These are phyloP conservation scores for Calonectria hawksworthii DNA, from an alignment of 2,329 filamentous ascomycete genomes.

Conservation along the genomic window DNA sequence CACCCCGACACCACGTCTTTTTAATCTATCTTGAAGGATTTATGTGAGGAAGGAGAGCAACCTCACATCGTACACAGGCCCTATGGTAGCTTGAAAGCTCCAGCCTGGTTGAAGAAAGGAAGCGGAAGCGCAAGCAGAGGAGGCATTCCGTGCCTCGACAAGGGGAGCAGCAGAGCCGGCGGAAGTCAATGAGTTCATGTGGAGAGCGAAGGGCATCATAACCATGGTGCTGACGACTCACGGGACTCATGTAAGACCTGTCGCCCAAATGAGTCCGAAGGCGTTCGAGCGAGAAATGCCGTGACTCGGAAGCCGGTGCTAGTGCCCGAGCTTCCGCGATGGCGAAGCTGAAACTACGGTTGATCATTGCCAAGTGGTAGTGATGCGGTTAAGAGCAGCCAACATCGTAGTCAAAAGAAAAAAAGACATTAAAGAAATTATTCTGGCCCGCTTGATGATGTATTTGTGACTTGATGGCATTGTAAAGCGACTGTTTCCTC, in stretches of 20 bases:
- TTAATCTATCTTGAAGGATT: slow-evolving; percentile 56
- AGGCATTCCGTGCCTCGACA: slow-evolving; percentile 34
- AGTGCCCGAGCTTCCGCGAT: slow-evolving; percentile 45
- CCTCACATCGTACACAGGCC: slow-evolving; percentile 58
- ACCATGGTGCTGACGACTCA: slow-evolving; percentile 42
- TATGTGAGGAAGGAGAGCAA: slow-evolving; percentile 46
- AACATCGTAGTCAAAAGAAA: slow-evolving; percentile 44
- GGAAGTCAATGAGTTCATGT: slow-evolving; percentile 39
- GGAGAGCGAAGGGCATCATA: slow-evolving; percentile 40
- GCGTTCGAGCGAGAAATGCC: slow-evolving; percentile 37
- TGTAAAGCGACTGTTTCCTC: not conserved
- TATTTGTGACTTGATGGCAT: not conserved
- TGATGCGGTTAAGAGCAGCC: slow-evolving; percentile 41
- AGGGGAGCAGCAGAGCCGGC: slow-evolving; percentile 39
- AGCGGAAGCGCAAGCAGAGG: slow-evolving; percentile 39
- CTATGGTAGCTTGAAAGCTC: slow-evolving; percentile 77
- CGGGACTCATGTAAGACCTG: slow-evolving; percentile 38
- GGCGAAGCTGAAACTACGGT: slow-evolving; percentile 43
- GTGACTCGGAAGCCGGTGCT: slow-evolving; percentile 42
- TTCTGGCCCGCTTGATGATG: slow-evolving; percentile 6
- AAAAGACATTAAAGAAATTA: slow-evolving; percentile 29
- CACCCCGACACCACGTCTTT: slow-evolving; percentile 50
- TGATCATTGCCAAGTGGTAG: slow-evolving; percentile 45
- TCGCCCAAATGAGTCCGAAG: slow-evolving; percentile 36
- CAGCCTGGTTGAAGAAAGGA: slow-evolving; percentile 61